Evolutionary conservation across 2,329 filamentous ascomycete species (phyloP).

Genomic region (Aaosphaeria pasadenensis): DNA sequence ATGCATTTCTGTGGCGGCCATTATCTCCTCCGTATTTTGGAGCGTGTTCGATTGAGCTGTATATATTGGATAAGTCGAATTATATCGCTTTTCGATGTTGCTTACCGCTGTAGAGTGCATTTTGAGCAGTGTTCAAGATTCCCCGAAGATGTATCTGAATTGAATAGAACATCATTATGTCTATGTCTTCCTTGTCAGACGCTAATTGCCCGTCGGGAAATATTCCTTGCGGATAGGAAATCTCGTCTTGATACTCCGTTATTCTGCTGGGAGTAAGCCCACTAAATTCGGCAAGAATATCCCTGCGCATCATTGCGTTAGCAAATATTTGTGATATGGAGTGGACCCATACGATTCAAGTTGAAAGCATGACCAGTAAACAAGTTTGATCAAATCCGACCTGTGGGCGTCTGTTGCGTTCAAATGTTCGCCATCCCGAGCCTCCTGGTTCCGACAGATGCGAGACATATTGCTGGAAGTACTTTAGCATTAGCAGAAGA

Average conservation of each 20-base stretch:
- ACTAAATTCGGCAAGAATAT: constrained; percentile 84
- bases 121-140: constrained; percentile 55
- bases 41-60: too few relatives aligned
- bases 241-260: constrained; percentile 55
- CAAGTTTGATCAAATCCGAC: constrained; percentile 52
- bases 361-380: constrained; percentile 92
- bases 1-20: constrained; percentile 24
- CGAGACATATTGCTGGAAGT: constrained; percentile 33
- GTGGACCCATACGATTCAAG: too few relatives aligned
- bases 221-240: constrained; percentile 65
- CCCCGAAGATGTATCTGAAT: constrained; percentile 60
- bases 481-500: constrained; percentile 3
- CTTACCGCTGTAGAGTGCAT: constrained; percentile 50
- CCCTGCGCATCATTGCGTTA: too few relatives aligned
- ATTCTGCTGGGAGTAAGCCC: constrained; percentile 59
- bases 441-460: constrained; percentile 18
- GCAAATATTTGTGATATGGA: too few relatives aligned
- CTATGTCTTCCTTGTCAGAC: constrained; percentile 28
- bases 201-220: constrained; percentile 31
- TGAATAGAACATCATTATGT: constrained; percentile 53
- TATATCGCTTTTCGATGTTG: constrained; percentile 24
- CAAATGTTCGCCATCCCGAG: constrained; percentile 11
- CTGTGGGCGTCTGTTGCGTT: constrained; percentile 20
- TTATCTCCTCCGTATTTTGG: constrained; percentile 30
- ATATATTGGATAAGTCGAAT: too few relatives aligned